Percentiles rank a stretch among this genome's conserved stretches.
Conservation (phyloP, 495 filamentous ascomycete genomes). For the Lophiostoma macrostomum region DNA sequence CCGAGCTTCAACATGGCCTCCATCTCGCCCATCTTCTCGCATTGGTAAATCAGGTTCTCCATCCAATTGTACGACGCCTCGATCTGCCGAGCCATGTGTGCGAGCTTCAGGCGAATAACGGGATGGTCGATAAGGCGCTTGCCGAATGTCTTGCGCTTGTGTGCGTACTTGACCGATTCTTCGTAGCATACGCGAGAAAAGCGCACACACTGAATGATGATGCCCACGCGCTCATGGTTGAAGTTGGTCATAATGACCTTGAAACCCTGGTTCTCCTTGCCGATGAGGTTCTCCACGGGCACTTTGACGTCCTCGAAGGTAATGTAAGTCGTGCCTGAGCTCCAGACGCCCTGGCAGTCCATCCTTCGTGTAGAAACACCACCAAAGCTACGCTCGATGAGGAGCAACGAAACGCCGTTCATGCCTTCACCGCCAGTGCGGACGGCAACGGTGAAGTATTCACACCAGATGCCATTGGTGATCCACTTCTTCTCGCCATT, state of each 20-base stretch:
- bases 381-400: constrained; percentile 75
- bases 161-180: constrained; percentile 90
- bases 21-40: constrained; percentile 84
- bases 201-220: constrained; percentile 94
- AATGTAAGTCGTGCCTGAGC: constrained; percentile 90
- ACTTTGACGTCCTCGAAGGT: constrained; percentile 99
- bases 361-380: constrained; percentile 90
- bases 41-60: constrained; percentile 94
- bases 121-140: constrained; percentile 95
- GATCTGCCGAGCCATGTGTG: constrained; percentile 96
- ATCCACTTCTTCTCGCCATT: constrained; percentile 99
- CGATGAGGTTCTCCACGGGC: constrained; percentile 93
- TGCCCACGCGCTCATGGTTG: constrained; percentile 98
- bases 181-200: constrained; percentile 98
- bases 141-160: constrained; percentile 94
- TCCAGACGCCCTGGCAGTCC: constrained; percentile 98
- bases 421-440: constrained; percentile 83
- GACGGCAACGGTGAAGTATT: constrained; percentile 97
- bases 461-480: constrained; percentile 92
- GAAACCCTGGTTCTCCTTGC: constrained; percentile 98
- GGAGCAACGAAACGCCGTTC: constrained; percentile 84
- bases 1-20: constrained; percentile 96
- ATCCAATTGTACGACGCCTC: constrained; percentile 95
- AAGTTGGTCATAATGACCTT: constrained; percentile 79
- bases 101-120: constrained; percentile 95